Conservation (phyloP, 495 filamentous ascomycete genomes). For the Hypoxylon crocopeplum region DNA sequence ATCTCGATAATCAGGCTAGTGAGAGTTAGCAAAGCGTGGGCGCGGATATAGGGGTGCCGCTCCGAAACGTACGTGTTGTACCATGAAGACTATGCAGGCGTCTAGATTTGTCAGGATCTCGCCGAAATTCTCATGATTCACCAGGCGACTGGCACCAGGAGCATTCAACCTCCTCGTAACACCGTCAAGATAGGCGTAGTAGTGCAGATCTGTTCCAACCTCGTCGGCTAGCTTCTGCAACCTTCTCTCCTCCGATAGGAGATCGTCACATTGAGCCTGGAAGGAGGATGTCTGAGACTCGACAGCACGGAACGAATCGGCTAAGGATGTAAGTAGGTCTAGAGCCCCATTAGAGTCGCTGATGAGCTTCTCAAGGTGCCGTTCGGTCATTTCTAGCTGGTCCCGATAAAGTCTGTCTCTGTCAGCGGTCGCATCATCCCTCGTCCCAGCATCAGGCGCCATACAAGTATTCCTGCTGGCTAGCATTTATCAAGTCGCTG, state of each 20-base stretch:
- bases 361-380: conserved; percentile 83
- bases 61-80: conserved; percentile 68
- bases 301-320: conserved; percentile 83
- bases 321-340: conserved; percentile 73
- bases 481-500: conserved; percentile 74
- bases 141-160: conserved; percentile 83
- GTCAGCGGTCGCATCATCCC: conserved; percentile 35
- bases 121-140: conserved; percentile 79
- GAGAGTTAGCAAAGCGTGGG: conserved; percentile 29
- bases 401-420: conserved; percentile 71
- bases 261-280: conserved; percentile 86
- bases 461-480: conserved; percentile 86
- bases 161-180: conserved; percentile 90
- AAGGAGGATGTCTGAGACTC: conserved; percentile 90
- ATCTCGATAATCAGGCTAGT: conserved; percentile 81
- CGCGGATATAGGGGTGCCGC: neutral
- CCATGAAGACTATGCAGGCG: conserved; percentile 89
- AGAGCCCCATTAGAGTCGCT: conserved; percentile 75
- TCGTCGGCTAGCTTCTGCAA: conserved; percentile 78
- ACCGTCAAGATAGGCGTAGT: conserved; percentile 90
- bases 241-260: conserved; percentile 78
- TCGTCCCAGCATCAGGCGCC: conserved; percentile 26
- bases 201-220: conserved; percentile 83
- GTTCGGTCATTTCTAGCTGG: conserved; percentile 77
- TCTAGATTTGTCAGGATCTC: conserved; percentile 87